These are phyloP conservation scores for Fusarium sp. DNA, from an alignment of 2,329 filamentous ascomycete species.

Conservation along the genomic window DNA sequence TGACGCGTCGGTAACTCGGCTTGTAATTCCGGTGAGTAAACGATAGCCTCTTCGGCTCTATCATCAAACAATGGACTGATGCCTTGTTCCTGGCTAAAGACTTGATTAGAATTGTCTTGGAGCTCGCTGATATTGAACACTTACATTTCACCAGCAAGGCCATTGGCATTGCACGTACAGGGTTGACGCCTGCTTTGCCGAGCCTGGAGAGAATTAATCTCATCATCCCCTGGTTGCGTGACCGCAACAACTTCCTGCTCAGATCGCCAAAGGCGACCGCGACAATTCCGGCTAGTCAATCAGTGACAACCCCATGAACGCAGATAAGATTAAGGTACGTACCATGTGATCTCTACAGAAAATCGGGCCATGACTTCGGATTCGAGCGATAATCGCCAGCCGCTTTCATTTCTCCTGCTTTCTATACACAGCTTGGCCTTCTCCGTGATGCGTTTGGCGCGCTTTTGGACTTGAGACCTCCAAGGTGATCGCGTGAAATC, in stretches of 20 bases:
- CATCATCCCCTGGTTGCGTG: neutral
- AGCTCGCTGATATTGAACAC: neutral
- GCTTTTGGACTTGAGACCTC: neutral
- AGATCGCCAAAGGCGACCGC: neutral
- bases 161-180: neutral
- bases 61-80: neutral
- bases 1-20: neutral
- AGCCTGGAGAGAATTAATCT: neutral
- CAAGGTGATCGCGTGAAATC: neutral
- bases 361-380: neutral
- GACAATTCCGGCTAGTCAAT: neutral
- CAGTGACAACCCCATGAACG: neutral
- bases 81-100: neutral
- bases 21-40: neutral
- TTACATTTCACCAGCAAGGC: neutral
- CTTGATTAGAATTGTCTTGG: neutral
- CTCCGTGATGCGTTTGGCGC: neutral
- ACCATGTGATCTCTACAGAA: neutral
- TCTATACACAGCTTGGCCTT: neutral
- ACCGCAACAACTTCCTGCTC: neutral
- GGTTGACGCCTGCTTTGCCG: neutral
- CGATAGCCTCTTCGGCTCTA: neutral
- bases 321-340: neutral
- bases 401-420: neutral
- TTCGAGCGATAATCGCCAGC: neutral